Conservation (phyloP, 177 flowering plant species). For the Vitis hybrid region DNA sequence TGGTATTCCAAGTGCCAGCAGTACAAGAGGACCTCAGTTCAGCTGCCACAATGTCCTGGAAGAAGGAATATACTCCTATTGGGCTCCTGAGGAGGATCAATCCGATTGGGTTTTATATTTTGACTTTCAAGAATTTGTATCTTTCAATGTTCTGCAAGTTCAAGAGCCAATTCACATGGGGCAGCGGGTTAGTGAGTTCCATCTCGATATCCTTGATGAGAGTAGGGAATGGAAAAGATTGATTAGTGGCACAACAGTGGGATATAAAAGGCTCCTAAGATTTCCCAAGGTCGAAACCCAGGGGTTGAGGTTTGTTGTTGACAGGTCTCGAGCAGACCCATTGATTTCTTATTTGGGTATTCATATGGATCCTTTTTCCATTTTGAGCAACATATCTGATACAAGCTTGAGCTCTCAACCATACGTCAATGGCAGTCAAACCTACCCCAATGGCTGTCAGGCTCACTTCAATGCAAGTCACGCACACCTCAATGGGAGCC, state of each 20-base stretch:
- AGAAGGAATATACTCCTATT: conserved; percentile 63
- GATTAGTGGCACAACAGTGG: conserved; percentile 71
- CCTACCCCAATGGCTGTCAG: conserved; percentile 22
- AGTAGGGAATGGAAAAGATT: conserved; percentile 53
- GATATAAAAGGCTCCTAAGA: conserved; percentile 67
- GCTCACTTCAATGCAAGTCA: too few relatives aligned
- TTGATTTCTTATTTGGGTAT: conserved; percentile 68
- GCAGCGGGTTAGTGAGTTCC: conserved; percentile 65
- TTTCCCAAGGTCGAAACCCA: conserved; percentile 50
- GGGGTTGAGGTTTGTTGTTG: conserved; percentile 59
- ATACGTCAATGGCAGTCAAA: conserved; percentile 24
- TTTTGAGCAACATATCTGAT: conserved; percentile 14
- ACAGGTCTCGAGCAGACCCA: conserved; percentile 69
- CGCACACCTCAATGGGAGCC: conserved; percentile 24
- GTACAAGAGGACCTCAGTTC: conserved; percentile 63
- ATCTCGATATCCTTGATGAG: conserved; percentile 49
- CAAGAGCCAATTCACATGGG: conserved; percentile 98
- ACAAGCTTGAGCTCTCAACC: conserved; percentile 7
- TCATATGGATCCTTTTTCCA: conserved; percentile 53
- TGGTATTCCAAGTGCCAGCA: conserved; percentile 57
- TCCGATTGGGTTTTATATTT: conserved; percentile 51
- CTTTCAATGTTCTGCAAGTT: conserved; percentile 71
- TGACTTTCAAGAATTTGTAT: conserved; percentile 35
- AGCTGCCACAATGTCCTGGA: conserved; percentile 45
- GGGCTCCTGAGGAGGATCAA: conserved; percentile 79